phyloP scores from a whole-genome alignment of 345 rosid species.

The Aurinia saxatilis region DNA sequence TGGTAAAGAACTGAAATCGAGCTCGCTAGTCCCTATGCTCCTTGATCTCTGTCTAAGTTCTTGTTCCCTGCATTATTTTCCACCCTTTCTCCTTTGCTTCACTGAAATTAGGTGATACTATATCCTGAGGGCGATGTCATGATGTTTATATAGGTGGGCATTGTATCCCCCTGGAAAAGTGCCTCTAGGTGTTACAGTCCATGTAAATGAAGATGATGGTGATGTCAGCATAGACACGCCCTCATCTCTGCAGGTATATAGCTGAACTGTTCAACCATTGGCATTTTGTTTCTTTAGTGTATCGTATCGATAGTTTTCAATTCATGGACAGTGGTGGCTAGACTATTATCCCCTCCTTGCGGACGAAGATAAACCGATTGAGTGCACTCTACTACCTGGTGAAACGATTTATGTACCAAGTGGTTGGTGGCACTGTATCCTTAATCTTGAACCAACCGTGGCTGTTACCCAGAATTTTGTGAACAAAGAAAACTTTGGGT shows the following conservation, averaged over 20 bases:
- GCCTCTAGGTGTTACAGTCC: conserved; percentile 92
- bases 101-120: neutral
- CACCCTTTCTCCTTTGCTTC: neutral
- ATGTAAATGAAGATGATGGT: conserved; percentile 91
- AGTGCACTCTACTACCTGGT: conserved; percentile 82
- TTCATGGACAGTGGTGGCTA: conserved; percentile 78
- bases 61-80: neutral
- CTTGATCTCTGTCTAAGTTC: neutral
- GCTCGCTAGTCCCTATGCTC: neutral
- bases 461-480: conserved; percentile 96
- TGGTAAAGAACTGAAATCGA: neutral
- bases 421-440: conserved; percentile 99
- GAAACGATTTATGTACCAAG: conserved; percentile 95
- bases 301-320: neutral
- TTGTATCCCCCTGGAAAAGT: conserved; percentile 98
- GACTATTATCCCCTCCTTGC: conserved; percentile 93
- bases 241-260: conserved; percentile 78
- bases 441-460: conserved; percentile 80
- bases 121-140: conserved; percentile 5
- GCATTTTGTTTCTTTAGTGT: conserved; percentile 4
- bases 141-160: conserved; percentile 70
- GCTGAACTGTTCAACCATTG: conserved; percentile 6
- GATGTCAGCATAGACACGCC: conserved; percentile 88
- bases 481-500: conserved; percentile 71
- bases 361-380: conserved; percentile 87